phyloP scores from a whole-genome alignment of 139 green algal species.

The Asterochloris sp. region DNA sequence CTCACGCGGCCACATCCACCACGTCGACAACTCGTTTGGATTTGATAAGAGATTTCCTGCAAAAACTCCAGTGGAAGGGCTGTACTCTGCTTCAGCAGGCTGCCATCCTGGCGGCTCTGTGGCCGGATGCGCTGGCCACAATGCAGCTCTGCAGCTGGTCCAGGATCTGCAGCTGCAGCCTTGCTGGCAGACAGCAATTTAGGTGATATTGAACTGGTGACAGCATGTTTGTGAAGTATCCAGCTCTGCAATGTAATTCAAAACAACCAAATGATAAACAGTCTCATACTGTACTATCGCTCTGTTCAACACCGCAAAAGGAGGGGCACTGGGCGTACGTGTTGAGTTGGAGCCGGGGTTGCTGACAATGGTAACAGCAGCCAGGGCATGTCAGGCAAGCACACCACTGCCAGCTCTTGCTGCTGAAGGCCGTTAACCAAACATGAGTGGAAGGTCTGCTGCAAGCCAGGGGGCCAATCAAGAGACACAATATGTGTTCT shows the following conservation, averaged over 20 bases:
- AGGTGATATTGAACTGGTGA: background rate
- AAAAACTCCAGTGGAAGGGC: slow-evolving; percentile 23
- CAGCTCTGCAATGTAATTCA: no score
- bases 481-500: slow-evolving; percentile 29
- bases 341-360: no score
- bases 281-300: no score
- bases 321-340: no score
- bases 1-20: slow-evolving; percentile 54
- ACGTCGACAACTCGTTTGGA: slow-evolving; percentile 54
- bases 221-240: background rate
- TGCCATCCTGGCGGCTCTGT: slow-evolving; percentile 51
- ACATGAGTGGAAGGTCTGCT: slow-evolving; percentile 90
- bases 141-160: slow-evolving; percentile 40
- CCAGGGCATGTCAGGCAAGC: no score
- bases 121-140: slow-evolving; percentile 50
- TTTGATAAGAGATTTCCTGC: slow-evolving; percentile 54
- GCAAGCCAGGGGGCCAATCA: slow-evolving; percentile 94
- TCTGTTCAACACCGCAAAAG: no score
- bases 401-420: background rate
- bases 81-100: slow-evolving; percentile 49
- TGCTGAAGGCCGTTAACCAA: slow-evolving; percentile 32
- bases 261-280: no score
- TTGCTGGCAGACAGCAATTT: slow-evolving; percentile 24
- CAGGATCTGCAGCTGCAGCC: slow-evolving; percentile 39
- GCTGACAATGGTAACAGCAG: no score